Base-by-base conservation (phyloP, 768 basidiomycete genomes). In the Neoboletus magnificus region DNA sequence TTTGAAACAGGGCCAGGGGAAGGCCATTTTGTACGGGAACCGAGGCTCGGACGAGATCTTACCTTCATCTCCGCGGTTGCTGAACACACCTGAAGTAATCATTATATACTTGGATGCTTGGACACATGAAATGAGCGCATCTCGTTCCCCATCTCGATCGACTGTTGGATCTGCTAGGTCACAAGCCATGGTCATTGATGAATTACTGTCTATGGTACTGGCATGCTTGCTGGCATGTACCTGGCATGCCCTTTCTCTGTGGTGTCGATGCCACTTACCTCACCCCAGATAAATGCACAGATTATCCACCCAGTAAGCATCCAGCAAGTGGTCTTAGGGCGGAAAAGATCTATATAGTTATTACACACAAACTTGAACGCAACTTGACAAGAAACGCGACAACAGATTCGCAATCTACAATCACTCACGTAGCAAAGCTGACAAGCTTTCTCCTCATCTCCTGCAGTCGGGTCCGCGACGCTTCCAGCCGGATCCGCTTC, bases 391-490 rank as follows among this genome's bases (percentile, higher is more conserved):
- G n/a, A 46, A 51, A 33, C 22, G 23, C 6, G 32, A 5, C 6
- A 32, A n/a, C 11, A 11, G 23, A 36, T 36, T 61, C 27, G 22
- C 23, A 15, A 42, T 37, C n/a, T 41, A 52, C 36, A 42, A 16
- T 8, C 20, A 29, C 15, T 64, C 45, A 65, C 7, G 20, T 35
- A 25, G 55, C 56, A 54, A 77, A 71, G 45, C 54, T 69, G 52
- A 44, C 36, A 22, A 81, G 66, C 58, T 68, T 76, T n/a, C 57
- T 59, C 55, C 62, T 73, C 22, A 81, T 77, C 16, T 67, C 71
- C 57, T 75, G 73, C 25, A 83, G 62, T 25, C 77, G 65, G 42
- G 55, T 54, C 37, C 71, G 71, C 57, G 56, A 69, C 13, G 70
- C 58, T 35, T 66, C 53, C 42, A 82, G 60, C 54, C 72, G 71